Evolutionary conservation across 228 moss, liverwort and hornwort species (phyloP).

Genomic region (Sphagnum magellanicum): DNA sequence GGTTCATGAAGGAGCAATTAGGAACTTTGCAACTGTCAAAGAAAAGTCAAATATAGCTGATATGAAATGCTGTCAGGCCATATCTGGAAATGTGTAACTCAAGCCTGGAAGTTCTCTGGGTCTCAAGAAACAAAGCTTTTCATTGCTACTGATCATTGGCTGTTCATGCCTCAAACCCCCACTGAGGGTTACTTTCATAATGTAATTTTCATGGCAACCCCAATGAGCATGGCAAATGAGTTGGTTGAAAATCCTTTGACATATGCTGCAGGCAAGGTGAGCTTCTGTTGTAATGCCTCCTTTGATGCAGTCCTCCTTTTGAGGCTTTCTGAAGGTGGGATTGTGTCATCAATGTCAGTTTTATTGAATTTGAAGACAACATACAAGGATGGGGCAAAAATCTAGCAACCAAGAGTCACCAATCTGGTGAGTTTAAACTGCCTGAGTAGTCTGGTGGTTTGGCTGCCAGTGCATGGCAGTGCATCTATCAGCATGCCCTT

Average conservation of each 20-base stretch:
- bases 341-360: too few relatives aligned
- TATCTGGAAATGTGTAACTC: slow-evolving; percentile 78
- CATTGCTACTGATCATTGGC: slow-evolving; percentile 73
- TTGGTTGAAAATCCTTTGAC: slow-evolving; percentile 50
- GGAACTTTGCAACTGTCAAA: slow-evolving; percentile 35
- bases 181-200: slow-evolving; percentile 82
- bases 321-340: too few relatives aligned
- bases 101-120: slow-evolving; percentile 39
- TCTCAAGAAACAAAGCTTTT: slow-evolving; percentile 69
- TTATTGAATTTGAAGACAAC: too few relatives aligned
- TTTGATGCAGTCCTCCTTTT: too few relatives aligned
- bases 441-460: too few relatives aligned
- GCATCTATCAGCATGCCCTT: too few relatives aligned
- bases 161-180: slow-evolving; percentile 60
- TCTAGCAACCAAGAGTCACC: too few relatives aligned
- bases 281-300: neutral
- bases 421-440: too few relatives aligned
- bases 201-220: slow-evolving; percentile 89
- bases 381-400: too few relatives aligned
- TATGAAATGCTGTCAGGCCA: slow-evolving; percentile 95
- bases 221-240: slow-evolving; percentile 60
- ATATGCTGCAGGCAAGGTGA: slow-evolving; percentile 56
- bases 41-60: slow-evolving; percentile 60
- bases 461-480: too few relatives aligned
- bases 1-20: slow-evolving; percentile 54